A percentile compares a stretch with the other conserved stretches of the same genome.
phyloP scores from a whole-genome alignment of 2,329 filamentous ascomycete genomes.

The Chaetomium sp. region DNA sequence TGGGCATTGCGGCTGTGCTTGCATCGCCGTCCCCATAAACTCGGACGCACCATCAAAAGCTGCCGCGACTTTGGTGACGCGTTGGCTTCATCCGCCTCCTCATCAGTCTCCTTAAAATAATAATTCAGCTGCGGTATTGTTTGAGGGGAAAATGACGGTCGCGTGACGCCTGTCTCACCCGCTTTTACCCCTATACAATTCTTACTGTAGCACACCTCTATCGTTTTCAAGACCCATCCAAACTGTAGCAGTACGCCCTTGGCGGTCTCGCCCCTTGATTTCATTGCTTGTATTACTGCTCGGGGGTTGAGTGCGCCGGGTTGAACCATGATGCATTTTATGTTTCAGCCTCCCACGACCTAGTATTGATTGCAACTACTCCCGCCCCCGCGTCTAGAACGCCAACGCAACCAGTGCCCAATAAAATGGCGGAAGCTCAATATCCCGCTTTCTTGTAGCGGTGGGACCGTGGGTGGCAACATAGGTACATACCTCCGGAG shows the following conservation, averaged over 20 bases:
- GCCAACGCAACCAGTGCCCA: background rate
- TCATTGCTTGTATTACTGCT: background rate
- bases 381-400: background rate
- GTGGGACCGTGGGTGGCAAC: background rate
- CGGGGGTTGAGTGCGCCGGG: background rate
- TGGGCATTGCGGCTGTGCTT: background rate
- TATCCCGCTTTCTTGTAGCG: background rate
- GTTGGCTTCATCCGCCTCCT: background rate
- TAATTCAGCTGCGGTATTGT: background rate
- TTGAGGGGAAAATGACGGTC: background rate
- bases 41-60: background rate
- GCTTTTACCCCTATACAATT: background rate
- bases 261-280: background rate
- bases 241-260: background rate
- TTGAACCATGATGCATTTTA: slow-evolving; percentile 1
- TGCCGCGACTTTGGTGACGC: background rate
- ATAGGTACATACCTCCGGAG: background rate
- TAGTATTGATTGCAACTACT: background rate
- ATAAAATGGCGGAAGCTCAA: background rate
- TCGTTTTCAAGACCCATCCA: background rate
- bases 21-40: background rate
- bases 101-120: background rate
- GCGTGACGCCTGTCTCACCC: background rate
- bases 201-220: background rate
- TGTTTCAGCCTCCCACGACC: background rate